Conservation (phyloP, 352 stramenopile species). For the Thraustotheca clavata region DNA sequence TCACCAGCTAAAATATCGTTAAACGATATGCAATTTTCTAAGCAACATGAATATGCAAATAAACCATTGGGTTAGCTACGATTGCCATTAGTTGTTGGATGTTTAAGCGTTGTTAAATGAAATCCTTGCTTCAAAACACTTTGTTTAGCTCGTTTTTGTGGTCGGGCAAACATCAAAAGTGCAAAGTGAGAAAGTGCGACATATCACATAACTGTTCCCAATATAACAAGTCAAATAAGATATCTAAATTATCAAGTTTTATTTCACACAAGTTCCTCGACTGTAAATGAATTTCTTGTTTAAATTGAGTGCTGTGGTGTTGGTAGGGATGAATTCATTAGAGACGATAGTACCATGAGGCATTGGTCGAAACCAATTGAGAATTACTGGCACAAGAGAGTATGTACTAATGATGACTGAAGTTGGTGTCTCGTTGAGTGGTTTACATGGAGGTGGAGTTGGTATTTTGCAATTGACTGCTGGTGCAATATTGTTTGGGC, state of each 20-base stretch:
- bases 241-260: not conserved
- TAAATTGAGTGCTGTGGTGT: not conserved
- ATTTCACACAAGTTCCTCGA: not conserved
- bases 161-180: not conserved
- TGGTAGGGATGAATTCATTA: not conserved
- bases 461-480: not conserved
- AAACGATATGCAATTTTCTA: not conserved
- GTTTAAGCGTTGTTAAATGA: not conserved
- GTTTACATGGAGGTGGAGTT: not conserved
- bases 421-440: not conserved
- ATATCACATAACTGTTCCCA: not conserved
- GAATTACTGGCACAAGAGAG: conserved; percentile 1
- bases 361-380: not conserved
- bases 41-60: not conserved
- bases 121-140: not conserved
- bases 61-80: not conserved
- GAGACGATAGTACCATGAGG: not conserved
- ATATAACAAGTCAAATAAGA: not conserved
- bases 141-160: not conserved
- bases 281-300: not conserved
- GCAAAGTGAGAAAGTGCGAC: too few species aligned
- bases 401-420: not conserved
- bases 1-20: conserved; percentile 25
- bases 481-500: not conserved
- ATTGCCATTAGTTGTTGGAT: not conserved